Base-by-base conservation (phyloP, 2,329 filamentous ascomycete genomes). In the Helotiales sp. region DNA sequence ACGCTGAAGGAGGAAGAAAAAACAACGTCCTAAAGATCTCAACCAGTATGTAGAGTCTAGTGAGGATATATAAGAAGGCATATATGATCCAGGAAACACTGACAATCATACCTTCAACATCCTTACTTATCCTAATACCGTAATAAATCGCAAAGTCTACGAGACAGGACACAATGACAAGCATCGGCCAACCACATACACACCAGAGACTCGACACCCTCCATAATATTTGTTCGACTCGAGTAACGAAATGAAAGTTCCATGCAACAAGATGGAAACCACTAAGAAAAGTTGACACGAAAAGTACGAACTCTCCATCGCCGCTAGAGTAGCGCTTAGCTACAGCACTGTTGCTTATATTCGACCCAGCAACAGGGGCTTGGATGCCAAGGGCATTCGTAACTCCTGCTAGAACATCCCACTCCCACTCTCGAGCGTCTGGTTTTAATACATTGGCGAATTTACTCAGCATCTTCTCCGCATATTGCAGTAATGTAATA, bases 1-100 rank as follows among this genome's bases (percentile, higher is more conserved):
- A 58, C 2, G 55, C 55, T 15, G 31, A 33, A 13, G 55, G 50
- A 4, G 55, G 50, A 8, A 58, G 55, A 29, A 58, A 58, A 19
- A 42, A 54, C 2, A 58, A 17, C 8, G 55, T 58, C 10, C 55
- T 27, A 38, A 58, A 58, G 15, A 50, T 46, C 36, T 58, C 55
- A 5, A 58, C 44, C 12, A 54, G 13, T 13, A 58, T 33, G 33
- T 50, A 58, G 5, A 58, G 24, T 25, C 55, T 49, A 19, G 55
- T 51, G 4, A 46, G 17, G 6, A 54, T 42, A 24, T 58, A 54
- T 22, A 22, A 12, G n/a, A n/a, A n/a, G n/a, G n/a, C n/a, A n/a
- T n/a, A n/a, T 5, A 42, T 31, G 8, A 12, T 12, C 12, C 12
- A 13, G 31, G 15, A 33, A 10, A 2, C 29, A n/a, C 36, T 33